Conservation (phyloP, 1,284 basidiomycete genomes). For the Ceratobasidium sp. region DNA sequence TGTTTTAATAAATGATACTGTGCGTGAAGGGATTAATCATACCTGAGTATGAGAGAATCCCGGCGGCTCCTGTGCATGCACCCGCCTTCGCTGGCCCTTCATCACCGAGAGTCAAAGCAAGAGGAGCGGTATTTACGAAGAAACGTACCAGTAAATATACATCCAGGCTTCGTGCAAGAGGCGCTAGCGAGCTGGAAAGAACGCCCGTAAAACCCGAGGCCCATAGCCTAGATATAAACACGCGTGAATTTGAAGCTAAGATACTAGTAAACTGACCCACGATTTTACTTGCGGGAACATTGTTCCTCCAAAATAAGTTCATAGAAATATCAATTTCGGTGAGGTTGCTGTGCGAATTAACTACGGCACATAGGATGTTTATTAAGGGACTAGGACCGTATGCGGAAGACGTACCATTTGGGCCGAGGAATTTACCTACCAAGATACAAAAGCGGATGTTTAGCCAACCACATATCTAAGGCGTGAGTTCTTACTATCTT, state of each 20-base stretch:
- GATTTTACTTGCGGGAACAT: constrained; percentile 46
- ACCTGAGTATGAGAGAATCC: constrained; percentile 39
- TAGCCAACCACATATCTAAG: not conserved
- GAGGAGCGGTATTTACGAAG: not conserved
- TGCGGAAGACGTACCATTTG: constrained; percentile 23
- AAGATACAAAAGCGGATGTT: not conserved
- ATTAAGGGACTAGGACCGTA: too few species aligned
- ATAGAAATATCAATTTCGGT: constrained; percentile 51
- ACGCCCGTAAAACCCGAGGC: constrained; percentile 49
- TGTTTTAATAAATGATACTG: too few species aligned
- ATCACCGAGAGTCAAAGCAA: not conserved
- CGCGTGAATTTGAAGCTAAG: not conserved
- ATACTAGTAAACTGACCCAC: not conserved
- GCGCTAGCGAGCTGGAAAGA: constrained; percentile 44
- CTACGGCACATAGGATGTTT: not conserved
- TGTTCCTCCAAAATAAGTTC: constrained; percentile 49
- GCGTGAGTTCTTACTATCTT: constrained; percentile 13
- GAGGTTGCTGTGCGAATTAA: constrained; percentile 50
- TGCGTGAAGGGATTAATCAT: not conserved
- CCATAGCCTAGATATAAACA: constrained; percentile 29
- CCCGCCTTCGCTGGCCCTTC: constrained; percentile 30
- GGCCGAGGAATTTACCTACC: constrained; percentile 16
- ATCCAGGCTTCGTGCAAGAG: constrained; percentile 34
- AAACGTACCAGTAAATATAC: constrained; percentile 17
- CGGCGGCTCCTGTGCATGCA: constrained; percentile 38